Evolutionary conservation across 2,329 filamentous ascomycete genomes (phyloP), one percentile per base, ranked within the genome.

Genomic region (Apiospora malaysiana): DNA sequence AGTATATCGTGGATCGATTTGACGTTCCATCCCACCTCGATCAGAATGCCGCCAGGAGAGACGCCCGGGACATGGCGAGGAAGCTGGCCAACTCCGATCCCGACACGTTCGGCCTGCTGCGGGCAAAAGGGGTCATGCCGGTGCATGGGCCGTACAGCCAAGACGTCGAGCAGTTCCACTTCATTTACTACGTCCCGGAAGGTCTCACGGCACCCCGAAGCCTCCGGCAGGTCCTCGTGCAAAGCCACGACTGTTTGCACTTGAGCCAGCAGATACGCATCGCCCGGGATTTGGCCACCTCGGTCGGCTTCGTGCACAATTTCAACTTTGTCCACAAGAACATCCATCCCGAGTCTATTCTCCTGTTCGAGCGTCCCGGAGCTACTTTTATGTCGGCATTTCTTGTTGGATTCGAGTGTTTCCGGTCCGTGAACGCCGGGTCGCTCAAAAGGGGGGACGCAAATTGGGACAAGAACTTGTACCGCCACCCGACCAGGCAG

Each of bases 401-500:
- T 43, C 70, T 74, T 0, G 37, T 74, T 4, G 73, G 73, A 1
- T 75, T 75, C 45, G 73, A 71, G 4, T 49, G 56, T 4, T 74
- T 75, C 37, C 71, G 73, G 9, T 70, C 68, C 37, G 69, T 46
- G 2, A 69, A 75, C n/a, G 68, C 68, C 12, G 70, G 65, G 9
- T 71, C 70, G 12, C 69, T 70, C 14, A 16, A 63, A 12, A 27
- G 43, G 18, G 73, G 73, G 16, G 73, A 76, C 56, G 68, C 68
- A 1, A 69, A 68, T 12, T 71, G 70, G 72, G 70, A 73, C 66
- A 67, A 68, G 37, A 72, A 75, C 47, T 25, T 76, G 14, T 75
- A 76, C 40, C 73, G 74, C 2, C 74, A 76, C n/a, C 73, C 74
- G 4, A 66, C 69, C 25, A 68, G 73, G 7, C 74, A 75, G 37